A percentile compares a stretch with the other conserved stretches of the same genome.
Conservation (phyloP, 345 rosid genomes). For the Arabidopsis suecica region DNA sequence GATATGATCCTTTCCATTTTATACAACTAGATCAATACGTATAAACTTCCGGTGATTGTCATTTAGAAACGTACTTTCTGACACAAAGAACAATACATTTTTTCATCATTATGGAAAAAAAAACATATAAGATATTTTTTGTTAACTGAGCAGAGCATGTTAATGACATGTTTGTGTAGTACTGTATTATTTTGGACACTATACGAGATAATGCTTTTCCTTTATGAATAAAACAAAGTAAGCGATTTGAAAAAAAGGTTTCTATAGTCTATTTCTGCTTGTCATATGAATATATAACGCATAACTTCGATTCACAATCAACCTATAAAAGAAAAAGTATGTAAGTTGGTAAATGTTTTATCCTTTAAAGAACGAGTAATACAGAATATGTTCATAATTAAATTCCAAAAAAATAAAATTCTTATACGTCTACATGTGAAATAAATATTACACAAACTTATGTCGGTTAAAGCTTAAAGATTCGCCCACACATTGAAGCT, state of each 20-base stretch:
- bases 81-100: not conserved
- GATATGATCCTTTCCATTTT: not conserved
- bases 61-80: constrained; percentile 10
- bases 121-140: not conserved
- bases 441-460: not conserved
- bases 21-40: not conserved
- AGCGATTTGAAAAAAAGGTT: not conserved
- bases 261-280: not conserved
- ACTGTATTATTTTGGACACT: not conserved
- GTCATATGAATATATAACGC: not conserved
- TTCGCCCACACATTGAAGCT: constrained; percentile 30
- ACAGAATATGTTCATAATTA: not conserved
- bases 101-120: not conserved
- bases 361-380: not conserved
- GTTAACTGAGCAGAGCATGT: constrained; percentile 30
- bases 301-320: not conserved
- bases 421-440: too few species aligned
- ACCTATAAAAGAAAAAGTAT: not conserved
- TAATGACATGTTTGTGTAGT: constrained; percentile 10
- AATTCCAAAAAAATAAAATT: not conserved
- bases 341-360: not conserved
- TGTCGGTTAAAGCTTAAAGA: constrained; percentile 35
- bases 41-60: not conserved
- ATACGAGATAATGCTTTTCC: not conserved
- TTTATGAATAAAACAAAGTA: constrained; percentile 2